A percentile compares a stretch with the other conserved stretches of the same genome.
These are phyloP conservation scores for Hypoxylon sp. DNA, from an alignment of 2,329 filamentous ascomycete species.

Conservation along the genomic window DNA sequence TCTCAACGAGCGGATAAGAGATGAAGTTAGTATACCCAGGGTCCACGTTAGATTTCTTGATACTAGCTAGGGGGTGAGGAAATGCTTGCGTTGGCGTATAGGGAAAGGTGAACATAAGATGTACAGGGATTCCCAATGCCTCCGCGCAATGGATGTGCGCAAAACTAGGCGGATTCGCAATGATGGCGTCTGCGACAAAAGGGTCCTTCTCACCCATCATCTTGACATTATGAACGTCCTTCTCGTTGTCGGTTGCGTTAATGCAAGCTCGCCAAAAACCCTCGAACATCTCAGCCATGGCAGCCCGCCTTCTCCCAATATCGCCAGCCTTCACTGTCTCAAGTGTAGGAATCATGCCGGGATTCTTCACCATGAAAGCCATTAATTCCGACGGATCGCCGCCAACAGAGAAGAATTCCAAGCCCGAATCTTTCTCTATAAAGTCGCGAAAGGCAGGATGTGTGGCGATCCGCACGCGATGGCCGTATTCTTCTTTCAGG, in stretches of 20 bases:
- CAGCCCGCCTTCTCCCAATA: conserved; percentile 73
- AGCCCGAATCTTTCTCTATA: conserved; percentile 76
- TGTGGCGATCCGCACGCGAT: conserved; percentile 82
- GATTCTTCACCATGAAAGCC: conserved; percentile 92
- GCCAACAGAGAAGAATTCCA: conserved; percentile 86
- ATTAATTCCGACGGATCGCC: conserved; percentile 85
- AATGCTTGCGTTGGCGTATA: conserved; percentile 82
- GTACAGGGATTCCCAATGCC: conserved; percentile 79
- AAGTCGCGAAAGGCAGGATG: conserved; percentile 84
- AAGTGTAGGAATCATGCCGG: conserved; percentile 79
- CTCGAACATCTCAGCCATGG: conserved; percentile 86
- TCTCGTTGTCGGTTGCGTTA: conserved; percentile 78
- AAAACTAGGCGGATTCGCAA: conserved; percentile 85
- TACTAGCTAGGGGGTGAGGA: conserved; percentile 81
- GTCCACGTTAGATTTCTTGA: conserved; percentile 79
- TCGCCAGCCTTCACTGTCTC: conserved; percentile 81
- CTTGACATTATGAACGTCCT: conserved; percentile 70
- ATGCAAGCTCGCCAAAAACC: conserved; percentile 86
- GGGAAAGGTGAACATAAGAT: conserved; percentile 91
- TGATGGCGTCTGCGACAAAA: conserved; percentile 83
- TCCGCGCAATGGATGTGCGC: conserved; percentile 85
- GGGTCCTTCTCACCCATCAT: conserved; percentile 73
- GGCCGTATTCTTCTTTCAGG: conserved; percentile 77
- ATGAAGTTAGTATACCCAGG: conserved; percentile 83
- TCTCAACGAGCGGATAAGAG: conserved; percentile 82